Conservation (phyloP, 1,139 yeast species). For the Pichia cactophila region DNA sequence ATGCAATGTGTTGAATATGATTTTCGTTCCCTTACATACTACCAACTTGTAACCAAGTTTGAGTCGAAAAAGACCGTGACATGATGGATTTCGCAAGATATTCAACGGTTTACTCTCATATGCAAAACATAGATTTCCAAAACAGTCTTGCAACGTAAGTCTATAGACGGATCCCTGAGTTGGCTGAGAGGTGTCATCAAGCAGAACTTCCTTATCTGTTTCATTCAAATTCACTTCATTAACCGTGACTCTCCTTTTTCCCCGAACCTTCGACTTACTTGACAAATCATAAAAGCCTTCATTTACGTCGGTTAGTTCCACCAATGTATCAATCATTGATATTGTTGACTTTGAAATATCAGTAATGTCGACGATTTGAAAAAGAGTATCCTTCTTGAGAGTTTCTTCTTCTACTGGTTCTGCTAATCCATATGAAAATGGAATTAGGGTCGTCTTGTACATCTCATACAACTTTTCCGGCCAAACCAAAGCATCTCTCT, state of each 20-base stretch:
- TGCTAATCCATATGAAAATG: slow-evolving; percentile 10
- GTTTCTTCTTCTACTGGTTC: slow-evolving; percentile 6
- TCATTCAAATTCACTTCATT: slow-evolving; percentile 14
- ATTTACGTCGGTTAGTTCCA: slow-evolving; percentile 22
- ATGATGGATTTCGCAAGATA: slow-evolving; percentile 14
- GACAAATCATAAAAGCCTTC: slow-evolving; percentile 22
- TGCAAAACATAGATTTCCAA: slow-evolving; percentile 32
- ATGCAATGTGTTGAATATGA: slow-evolving; percentile 22
- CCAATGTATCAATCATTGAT: slow-evolving; percentile 30
- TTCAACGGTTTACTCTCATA: slow-evolving; percentile 30
- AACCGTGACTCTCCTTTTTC: slow-evolving; percentile 18
- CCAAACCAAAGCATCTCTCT: not conserved
- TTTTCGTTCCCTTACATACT: slow-evolving; percentile 22
- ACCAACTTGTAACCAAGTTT: slow-evolving; percentile 31
- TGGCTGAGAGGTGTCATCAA: not conserved
- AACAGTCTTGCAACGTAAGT: slow-evolving; percentile 32
- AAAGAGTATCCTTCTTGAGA: slow-evolving; percentile 19
- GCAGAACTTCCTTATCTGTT: slow-evolving; percentile 18
- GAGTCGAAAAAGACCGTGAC: slow-evolving; percentile 25
- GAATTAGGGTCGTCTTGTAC: not conserved
- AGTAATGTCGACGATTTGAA: slow-evolving; percentile 35
- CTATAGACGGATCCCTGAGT: slow-evolving; percentile 24
- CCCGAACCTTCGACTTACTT: not conserved
- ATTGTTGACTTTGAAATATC: slow-evolving; percentile 31
- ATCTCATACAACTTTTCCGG: not conserved